These are phyloP conservation scores for Isochrysis galbana DNA, from an alignment of 78 protist species.

Conservation along the genomic window DNA sequence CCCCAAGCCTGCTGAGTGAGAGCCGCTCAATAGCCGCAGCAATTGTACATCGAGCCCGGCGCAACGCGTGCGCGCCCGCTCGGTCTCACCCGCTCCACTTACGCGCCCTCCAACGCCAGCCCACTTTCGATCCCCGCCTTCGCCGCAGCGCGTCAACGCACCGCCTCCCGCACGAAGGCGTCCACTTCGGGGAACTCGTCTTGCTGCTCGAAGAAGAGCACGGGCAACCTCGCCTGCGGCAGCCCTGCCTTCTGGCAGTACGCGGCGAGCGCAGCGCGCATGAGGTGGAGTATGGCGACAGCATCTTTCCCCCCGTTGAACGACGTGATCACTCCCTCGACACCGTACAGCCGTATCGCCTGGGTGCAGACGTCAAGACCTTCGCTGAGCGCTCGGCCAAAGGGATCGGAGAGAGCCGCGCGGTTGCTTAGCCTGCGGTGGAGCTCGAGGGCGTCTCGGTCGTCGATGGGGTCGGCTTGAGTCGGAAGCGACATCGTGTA, in stretches of 20 bases:
- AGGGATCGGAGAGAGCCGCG: not conserved
- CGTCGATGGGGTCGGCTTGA: not conserved
- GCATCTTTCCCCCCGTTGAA: constrained; percentile 57
- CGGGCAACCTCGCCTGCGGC: not conserved
- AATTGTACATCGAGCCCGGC: no score
- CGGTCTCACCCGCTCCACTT: no score
- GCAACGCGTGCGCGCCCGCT: no score
- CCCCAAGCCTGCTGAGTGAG: no score
- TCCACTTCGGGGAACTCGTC: constrained; percentile 31
- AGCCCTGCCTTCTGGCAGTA: not conserved
- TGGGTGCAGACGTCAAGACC: not conserved
- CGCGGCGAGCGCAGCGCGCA: constrained; percentile 35
- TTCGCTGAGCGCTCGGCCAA: not conserved
- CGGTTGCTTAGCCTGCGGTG: not conserved
- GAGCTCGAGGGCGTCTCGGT: not conserved
- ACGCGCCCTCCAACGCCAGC: no score
- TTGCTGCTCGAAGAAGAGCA: constrained; percentile 16
- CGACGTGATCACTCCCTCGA: not conserved
- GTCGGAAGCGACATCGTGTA: not conserved
- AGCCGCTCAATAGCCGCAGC: no score
- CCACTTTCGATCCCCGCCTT: no score
- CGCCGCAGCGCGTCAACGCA: no score
- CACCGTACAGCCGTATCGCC: constrained; percentile 5
- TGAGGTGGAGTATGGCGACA: constrained; percentile 32
- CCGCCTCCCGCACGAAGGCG: not conserved